Evolutionary conservation across 352 stramenopile species (phyloP).

Genomic region (Halophytophthora polymorphica): DNA sequence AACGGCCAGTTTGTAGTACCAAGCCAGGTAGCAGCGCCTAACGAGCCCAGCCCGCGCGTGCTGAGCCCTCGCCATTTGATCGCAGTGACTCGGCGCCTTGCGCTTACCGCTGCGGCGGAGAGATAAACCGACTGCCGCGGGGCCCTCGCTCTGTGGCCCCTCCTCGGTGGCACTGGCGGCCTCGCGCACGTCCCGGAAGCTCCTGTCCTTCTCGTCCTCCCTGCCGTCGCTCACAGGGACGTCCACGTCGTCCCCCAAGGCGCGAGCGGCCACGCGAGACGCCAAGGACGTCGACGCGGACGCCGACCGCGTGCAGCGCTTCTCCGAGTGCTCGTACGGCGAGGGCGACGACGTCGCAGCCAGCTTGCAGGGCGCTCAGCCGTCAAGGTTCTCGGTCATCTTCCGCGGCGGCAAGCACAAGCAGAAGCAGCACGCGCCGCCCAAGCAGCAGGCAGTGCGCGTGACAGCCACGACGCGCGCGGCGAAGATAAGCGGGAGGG

Average conservation of each 20-base stretch:
- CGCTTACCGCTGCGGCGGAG: too few species aligned
- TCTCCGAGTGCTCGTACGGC: slow-evolving; percentile 23
- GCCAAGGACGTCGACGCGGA: slow-evolving; percentile 9
- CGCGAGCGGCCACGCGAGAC: slow-evolving; percentile 8
- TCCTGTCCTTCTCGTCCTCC: slow-evolving; percentile 25
- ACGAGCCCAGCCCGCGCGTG: too few species aligned
- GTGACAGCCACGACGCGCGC: slow-evolving; percentile 15
- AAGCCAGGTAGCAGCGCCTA: too few species aligned
- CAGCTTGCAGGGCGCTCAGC: slow-evolving; percentile 1
- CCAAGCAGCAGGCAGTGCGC: slow-evolving; percentile 16
- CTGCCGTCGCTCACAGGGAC: slow-evolving; percentile 13
- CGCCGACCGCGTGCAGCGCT: slow-evolving; percentile 16
- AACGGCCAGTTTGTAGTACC: too few species aligned
- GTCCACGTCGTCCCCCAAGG: slow-evolving; percentile 2
- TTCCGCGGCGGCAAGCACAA: slow-evolving; percentile 33
- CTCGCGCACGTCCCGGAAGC: slow-evolving; percentile 16
- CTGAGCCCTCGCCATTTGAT: too few species aligned
- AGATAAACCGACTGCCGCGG: too few species aligned
- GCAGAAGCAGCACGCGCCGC: slow-evolving; percentile 23
- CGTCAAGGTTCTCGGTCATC: slow-evolving; percentile 4
- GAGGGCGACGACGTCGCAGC: slow-evolving; percentile 13
- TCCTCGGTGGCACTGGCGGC: slow-evolving; percentile 9
- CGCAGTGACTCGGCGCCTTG: too few species aligned
- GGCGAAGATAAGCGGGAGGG: slow-evolving; percentile 29
- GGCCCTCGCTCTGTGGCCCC: too few species aligned